Conservation (phyloP, 2,329 filamentous ascomycete species). For the Didymella exigua region DNA sequence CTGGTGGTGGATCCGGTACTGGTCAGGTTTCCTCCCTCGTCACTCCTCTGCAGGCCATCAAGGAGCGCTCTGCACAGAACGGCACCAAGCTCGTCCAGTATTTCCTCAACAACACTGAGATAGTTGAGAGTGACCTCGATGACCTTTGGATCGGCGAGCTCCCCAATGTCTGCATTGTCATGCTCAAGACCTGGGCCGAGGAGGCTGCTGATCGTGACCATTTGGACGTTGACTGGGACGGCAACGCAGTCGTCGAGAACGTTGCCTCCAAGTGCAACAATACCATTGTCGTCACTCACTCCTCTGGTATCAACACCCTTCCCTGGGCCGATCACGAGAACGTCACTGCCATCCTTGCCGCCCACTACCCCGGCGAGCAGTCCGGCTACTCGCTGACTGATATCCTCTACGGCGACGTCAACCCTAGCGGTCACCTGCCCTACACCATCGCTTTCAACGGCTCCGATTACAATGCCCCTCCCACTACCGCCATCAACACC, state of each 20-base stretch:
- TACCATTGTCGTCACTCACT: constrained; percentile 58
- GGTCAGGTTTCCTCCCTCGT: constrained; percentile 51
- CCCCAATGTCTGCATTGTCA: constrained; percentile 60
- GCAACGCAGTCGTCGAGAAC: constrained; percentile 49
- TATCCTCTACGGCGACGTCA: constrained; percentile 73
- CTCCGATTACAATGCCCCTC: constrained; percentile 66
- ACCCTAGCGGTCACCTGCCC: constrained; percentile 79
- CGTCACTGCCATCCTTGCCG: constrained; percentile 51
- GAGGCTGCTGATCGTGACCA: constrained; percentile 53
- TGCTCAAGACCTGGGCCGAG: constrained; percentile 61
- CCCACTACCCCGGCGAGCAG: constrained; percentile 52
- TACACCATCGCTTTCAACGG: constrained; percentile 80
- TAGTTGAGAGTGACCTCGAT: constrained; percentile 37
- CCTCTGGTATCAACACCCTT: constrained; percentile 51
- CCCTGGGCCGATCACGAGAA: constrained; percentile 52
- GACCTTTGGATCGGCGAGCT: constrained; percentile 37
- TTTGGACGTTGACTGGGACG: constrained; percentile 52
- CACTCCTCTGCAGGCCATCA: constrained; percentile 51
- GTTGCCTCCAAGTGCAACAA: constrained; percentile 57
- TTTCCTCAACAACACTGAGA: constrained; percentile 52
- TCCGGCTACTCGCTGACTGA: constrained; percentile 49
- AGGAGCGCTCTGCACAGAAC: constrained; percentile 34
- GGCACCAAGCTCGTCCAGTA: constrained; percentile 52
- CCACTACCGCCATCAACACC: constrained; percentile 48
- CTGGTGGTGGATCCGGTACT: constrained; percentile 52